A percentile compares a stretch with the other conserved stretches of the same genome.
These are phyloP conservation scores for Elsinoe fawcettii DNA, from an alignment of 2,329 filamentous ascomycete species.

Conservation along the genomic window DNA sequence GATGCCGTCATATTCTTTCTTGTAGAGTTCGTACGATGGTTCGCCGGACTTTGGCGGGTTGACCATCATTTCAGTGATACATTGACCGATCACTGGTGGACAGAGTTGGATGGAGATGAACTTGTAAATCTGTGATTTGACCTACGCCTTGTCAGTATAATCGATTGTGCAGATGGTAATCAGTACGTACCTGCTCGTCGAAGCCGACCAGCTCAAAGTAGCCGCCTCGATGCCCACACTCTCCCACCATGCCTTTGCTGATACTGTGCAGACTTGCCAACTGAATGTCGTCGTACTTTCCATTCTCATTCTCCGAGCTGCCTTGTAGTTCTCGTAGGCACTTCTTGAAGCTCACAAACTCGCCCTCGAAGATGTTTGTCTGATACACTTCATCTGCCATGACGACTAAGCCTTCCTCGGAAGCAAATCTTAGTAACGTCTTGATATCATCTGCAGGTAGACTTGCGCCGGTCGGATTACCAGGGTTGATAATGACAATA, in stretches of 20 bases:
- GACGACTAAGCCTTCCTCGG: slow-evolving; percentile 75
- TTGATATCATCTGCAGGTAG: slow-evolving; percentile 72
- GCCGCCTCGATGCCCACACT: slow-evolving; percentile 94
- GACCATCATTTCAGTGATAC: slow-evolving; percentile 94
- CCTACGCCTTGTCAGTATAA: slow-evolving; percentile 41
- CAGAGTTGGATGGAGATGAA: slow-evolving; percentile 96
- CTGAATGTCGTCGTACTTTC: slow-evolving; percentile 76
- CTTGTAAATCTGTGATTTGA: slow-evolving; percentile 95
- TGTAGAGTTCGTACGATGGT: slow-evolving; percentile 75
- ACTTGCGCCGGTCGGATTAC: slow-evolving; percentile 90
- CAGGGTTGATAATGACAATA: slow-evolving; percentile 96
- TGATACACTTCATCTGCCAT: slow-evolving; percentile 98
- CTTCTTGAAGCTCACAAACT: slow-evolving; percentile 94
- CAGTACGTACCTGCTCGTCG: slow-evolving; percentile 41
- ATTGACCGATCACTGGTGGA: slow-evolving; percentile 90
- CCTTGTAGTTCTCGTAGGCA: slow-evolving; percentile 74
- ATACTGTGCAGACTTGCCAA: slow-evolving; percentile 86
- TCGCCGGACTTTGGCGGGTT: slow-evolving; percentile 83
- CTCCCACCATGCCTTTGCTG: slow-evolving; percentile 97
- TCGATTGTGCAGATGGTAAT: not conserved
- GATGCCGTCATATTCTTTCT: slow-evolving; percentile 76
- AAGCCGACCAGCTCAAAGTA: slow-evolving; percentile 97
- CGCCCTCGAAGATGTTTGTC: slow-evolving; percentile 91
- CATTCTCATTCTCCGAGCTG: slow-evolving; percentile 51
- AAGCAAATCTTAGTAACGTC: slow-evolving; percentile 78